Evolutionary conservation across 805 yeast genomes (phyloP), one percentile per base, ranked within the genome.

Genomic region (Helenozyma baotianmanensis): DNA sequence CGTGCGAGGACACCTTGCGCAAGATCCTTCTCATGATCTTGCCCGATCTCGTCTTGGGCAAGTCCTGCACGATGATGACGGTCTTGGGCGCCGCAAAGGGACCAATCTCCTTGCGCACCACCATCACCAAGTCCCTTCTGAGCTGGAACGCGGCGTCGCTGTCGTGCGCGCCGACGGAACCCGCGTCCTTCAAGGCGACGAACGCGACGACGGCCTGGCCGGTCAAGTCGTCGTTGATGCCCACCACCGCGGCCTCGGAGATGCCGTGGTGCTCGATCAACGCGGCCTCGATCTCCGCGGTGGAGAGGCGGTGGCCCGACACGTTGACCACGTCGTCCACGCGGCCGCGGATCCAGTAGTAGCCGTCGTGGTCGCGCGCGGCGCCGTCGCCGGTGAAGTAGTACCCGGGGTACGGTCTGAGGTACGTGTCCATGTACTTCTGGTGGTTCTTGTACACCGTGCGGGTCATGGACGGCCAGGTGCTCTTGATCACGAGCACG

Each of bases 371-470:
- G 56, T 84, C 94, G 54, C 89, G 74, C 13, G 88, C 90, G 17
- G 90, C 92, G 62, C 94, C 94, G 62, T 84, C 95, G 51, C 95
- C 95, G 1, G 92, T 80, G 67, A 84, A 84, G 65, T 82, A 84
- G 56, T 74, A 76, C 30, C 88, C 88, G 30, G 84, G 83, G 63
- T 82, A 84, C 33, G 92, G 90, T 38, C 76, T 79, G 56, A 82
- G 63, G 61, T 84, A 84, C n/a, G 92, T 84, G 50, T 84, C 94
- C 64, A 80, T 62, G 62, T 68, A 84, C 56, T 87, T 71, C 45
- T 70, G 69, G 60, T 83, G 82, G 62, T 84, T 82, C 42, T 73
- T 74, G 83, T 85, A 83, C 43, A 84, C 82, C 15, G 88, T 68
- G 67, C 95, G 76, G 14, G 92, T 84, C 72, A 84, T 78, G 3